A percentile compares a stretch with the other conserved stretches of the same genome.
These are phyloP conservation scores for Lactarius vividus DNA, from an alignment of 768 basidiomycete species.

Conservation along the genomic window DNA sequence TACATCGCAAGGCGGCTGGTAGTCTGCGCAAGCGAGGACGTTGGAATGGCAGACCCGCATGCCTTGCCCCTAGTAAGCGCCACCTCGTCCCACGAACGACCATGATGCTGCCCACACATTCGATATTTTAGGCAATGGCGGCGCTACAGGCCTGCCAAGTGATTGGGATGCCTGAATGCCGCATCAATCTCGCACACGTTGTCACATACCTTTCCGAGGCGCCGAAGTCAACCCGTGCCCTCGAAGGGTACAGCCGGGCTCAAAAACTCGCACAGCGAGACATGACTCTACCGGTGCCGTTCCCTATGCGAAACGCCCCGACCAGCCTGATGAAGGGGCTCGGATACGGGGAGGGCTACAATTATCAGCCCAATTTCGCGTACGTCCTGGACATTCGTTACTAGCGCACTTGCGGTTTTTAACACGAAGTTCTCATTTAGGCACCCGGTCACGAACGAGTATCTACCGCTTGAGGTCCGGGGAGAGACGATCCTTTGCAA, in stretches of 20 bases:
- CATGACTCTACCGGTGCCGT: conserved; percentile 59
- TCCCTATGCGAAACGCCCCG: conserved; percentile 76
- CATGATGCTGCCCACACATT: conserved; percentile 6
- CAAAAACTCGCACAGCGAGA: conserved; percentile 56
- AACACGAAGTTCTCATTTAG: conserved; percentile 28
- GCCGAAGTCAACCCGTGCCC: conserved; percentile 75
- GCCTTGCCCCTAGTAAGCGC: conserved; percentile 66
- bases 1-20: conserved; percentile 73
- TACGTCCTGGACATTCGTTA: conserved; percentile 28
- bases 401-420: not conserved
- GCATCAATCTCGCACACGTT: conserved; percentile 77
- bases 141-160: conserved; percentile 63
- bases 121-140: conserved; percentile 50
- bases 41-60: conserved; percentile 74
- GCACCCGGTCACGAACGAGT: conserved; percentile 55
- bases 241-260: conserved; percentile 71
- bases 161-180: conserved; percentile 79
- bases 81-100: not conserved
- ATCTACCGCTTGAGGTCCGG: conserved; percentile 45
- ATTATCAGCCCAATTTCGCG: conserved; percentile 50
- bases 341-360: conserved; percentile 50
- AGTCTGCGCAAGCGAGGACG: conserved; percentile 82
- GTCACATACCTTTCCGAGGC: conserved; percentile 78
- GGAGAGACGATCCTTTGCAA: conserved; percentile 39
- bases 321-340: conserved; percentile 58